phyloP scores from a whole-genome alignment of 371 early-diverging fungal species.

The Apophysomyces variabilis region DNA sequence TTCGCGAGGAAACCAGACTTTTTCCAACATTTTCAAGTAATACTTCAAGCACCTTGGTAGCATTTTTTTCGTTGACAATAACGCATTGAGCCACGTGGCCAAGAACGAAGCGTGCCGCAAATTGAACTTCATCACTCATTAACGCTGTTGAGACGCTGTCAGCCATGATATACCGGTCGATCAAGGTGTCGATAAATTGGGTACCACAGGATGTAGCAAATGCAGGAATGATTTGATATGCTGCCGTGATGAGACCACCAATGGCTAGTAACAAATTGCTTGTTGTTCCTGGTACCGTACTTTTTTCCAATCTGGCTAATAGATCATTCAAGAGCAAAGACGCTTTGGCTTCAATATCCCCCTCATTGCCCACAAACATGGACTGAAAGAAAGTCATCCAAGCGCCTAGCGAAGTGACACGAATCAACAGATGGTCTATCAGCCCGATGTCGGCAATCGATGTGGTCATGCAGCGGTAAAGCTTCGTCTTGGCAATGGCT shows the following conservation, averaged over 20 bases:
- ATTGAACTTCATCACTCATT: slow-evolving; percentile 65
- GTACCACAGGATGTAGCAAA: slow-evolving; percentile 36
- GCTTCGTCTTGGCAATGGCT: slow-evolving; percentile 41
- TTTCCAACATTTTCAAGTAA: slow-evolving; percentile 24
- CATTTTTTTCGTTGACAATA: slow-evolving; percentile 52
- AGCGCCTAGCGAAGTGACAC: slow-evolving; percentile 48
- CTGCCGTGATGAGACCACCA: slow-evolving; percentile 43
- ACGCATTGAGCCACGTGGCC: slow-evolving; percentile 53
- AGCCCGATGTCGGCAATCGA: slow-evolving; percentile 56
- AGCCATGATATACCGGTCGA: slow-evolving; percentile 30
- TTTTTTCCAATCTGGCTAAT: slow-evolving; percentile 47
- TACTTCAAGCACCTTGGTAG: slow-evolving; percentile 19
- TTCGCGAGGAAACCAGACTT: slow-evolving; percentile 9
- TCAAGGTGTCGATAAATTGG: slow-evolving; percentile 31
- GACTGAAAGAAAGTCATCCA: slow-evolving; percentile 57
- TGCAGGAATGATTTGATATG: slow-evolving; percentile 27
- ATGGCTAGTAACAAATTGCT: slow-evolving; percentile 59
- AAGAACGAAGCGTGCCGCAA: slow-evolving; percentile 53
- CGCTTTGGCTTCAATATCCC: slow-evolving; percentile 31
- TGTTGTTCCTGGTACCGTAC: slow-evolving; percentile 60
- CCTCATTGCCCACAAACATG: slow-evolving; percentile 23
- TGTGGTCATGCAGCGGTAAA: slow-evolving; percentile 57
- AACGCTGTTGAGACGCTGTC: slow-evolving; percentile 31
- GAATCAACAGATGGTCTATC: slow-evolving; percentile 60
- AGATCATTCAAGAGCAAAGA: slow-evolving; percentile 47